Base-by-base conservation (phyloP, 768 basidiomycete genomes). In the Termitomyces sp. region DNA sequence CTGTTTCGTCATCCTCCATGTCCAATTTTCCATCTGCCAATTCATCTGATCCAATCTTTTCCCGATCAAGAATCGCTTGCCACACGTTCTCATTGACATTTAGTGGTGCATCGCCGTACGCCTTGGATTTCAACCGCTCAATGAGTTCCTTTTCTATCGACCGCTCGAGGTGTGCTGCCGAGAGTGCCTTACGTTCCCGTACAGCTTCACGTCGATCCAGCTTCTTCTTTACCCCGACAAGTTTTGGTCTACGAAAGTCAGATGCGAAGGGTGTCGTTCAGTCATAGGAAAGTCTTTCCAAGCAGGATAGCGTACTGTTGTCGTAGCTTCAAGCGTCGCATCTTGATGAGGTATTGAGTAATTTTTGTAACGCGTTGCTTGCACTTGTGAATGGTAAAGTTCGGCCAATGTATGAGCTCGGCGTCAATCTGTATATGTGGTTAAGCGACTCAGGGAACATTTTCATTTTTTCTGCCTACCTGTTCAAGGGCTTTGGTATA, bases 361-460 rank as follows among this genome's bases (percentile, higher is more conserved):
- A 99, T 98, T 77, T 98, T 99, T 12, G 97, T 99, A 31, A 98
- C 81, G 46, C 97, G 86, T 74, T 99, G 97, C 79, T 99, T 99
- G 83, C 97, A 98, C 76, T 98, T 98, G 78, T 98, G 97, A 54
- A 94, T 90, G 32, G 86, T 86, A 71, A 96, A 98, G 66, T 94
- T 94, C 4, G 97, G 96, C 97, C 97, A 98, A 70, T 98, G 93
- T n/a, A 94, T 81, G 59, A 98, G 82, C 68, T 98, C 93, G 53
- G 79, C 81, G 77, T 98, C 97, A 67, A 99, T 96, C 95, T 98
- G 62, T 31, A 24, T 8, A n/a, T 44, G 29, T 27, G 14, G n/a
- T 37, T 5, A 36, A 10, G 31, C 18, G 24, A 44, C 8, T 54
- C 27, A 16, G 14, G 4, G 20, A 20, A 27, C n/a, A 0, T n/a